Percentiles rank a stretch among this genome's conserved stretches.
Evolutionary conservation across 1,139 yeast species (phyloP).

Genomic region (Zygosaccharomyces sapae): DNA sequence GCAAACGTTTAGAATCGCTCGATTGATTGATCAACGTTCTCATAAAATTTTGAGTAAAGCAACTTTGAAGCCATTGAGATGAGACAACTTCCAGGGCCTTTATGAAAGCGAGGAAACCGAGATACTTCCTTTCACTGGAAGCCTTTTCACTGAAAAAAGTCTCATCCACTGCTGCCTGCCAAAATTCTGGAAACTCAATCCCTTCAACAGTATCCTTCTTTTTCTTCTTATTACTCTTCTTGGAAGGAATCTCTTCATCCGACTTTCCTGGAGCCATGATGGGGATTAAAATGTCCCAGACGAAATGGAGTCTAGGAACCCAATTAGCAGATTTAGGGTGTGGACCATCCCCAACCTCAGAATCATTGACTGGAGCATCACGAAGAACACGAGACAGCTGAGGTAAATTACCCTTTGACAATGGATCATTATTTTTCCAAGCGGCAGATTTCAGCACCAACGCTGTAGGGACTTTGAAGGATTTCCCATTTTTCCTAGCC

Average conservation of each 20-base stretch:
- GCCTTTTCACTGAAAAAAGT: constrained; percentile 70
- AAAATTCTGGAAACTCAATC: constrained; percentile 61
- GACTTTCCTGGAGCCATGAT: constrained; percentile 33
- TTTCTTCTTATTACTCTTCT: constrained; percentile 36
- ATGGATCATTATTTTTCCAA: constrained; percentile 76
- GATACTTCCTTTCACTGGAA: constrained; percentile 79
- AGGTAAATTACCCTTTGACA: constrained; percentile 61
- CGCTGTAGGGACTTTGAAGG: constrained; percentile 3
- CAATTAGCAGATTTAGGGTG: constrained; percentile 56
- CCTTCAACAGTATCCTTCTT: constrained; percentile 33
- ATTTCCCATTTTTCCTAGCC: constrained; percentile 7
- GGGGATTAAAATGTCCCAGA: constrained; percentile 65
- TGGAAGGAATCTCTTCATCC: constrained; percentile 26
- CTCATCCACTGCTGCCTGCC: constrained; percentile 78
- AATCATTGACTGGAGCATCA: constrained; percentile 43
- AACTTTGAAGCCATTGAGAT: constrained; percentile 36
- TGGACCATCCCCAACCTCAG: constrained; percentile 36
- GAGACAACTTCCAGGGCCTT: constrained; percentile 43
- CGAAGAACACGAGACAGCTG: constrained; percentile 61
- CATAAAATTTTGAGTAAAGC: constrained; percentile 69
- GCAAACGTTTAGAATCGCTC: constrained; percentile 57
- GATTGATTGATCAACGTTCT: constrained; percentile 77
- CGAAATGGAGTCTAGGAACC: constrained; percentile 78
- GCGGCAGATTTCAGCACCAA: constrained; percentile 30
- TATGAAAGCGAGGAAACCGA: constrained; percentile 76